Evolutionary conservation across 805 yeast species (phyloP).

Genomic region (Kodamaea kaohsiungensis): DNA sequence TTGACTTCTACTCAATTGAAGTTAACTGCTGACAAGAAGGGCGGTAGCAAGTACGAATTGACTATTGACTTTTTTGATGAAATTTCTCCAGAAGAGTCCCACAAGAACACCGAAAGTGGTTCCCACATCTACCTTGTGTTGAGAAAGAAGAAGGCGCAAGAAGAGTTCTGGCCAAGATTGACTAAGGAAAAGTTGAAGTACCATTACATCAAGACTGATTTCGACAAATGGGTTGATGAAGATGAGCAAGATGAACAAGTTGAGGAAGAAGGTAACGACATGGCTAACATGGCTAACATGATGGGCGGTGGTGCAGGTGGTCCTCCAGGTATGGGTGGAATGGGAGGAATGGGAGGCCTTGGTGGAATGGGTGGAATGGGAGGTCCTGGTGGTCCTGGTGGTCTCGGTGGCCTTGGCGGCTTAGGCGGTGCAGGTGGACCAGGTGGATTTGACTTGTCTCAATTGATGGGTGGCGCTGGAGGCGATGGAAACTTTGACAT

Average conservation of each 20-base stretch:
- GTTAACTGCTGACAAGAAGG: constrained; percentile 45
- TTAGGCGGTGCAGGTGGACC: constrained; percentile 26
- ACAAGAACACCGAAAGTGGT: constrained; percentile 53
- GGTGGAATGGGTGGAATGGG: constrained; percentile 36
- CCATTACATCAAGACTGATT: constrained; percentile 87
- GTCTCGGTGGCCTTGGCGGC: constrained; percentile 37
- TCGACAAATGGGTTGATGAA: constrained; percentile 98
- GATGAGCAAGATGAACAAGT: constrained; percentile 86
- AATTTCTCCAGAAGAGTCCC: constrained; percentile 67
- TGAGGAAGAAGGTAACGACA: constrained; percentile 41
- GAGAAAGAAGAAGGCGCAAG: constrained; percentile 65
- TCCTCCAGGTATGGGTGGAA: constrained; percentile 23
- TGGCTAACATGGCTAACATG: constrained; percentile 34
- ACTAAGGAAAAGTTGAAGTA: constrained; percentile 81
- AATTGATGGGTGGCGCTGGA: constrained; percentile 32
- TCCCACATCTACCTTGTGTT: constrained; percentile 64
- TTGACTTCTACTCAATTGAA: constrained; percentile 57
- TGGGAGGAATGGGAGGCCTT: constrained; percentile 33
- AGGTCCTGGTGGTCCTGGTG: constrained; percentile 32
- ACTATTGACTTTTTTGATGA: constrained; percentile 75
- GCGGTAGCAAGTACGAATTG: constrained; percentile 56
- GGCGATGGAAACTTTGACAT: constrained; percentile 39
- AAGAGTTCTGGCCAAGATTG: constrained; percentile 94
- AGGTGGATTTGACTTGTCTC: constrained; percentile 34
- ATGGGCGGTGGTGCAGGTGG: constrained; percentile 24